Evolutionary conservation across 2,329 filamentous ascomycete species (phyloP).

Genomic region (Cladosporium sphaerospermum): DNA sequence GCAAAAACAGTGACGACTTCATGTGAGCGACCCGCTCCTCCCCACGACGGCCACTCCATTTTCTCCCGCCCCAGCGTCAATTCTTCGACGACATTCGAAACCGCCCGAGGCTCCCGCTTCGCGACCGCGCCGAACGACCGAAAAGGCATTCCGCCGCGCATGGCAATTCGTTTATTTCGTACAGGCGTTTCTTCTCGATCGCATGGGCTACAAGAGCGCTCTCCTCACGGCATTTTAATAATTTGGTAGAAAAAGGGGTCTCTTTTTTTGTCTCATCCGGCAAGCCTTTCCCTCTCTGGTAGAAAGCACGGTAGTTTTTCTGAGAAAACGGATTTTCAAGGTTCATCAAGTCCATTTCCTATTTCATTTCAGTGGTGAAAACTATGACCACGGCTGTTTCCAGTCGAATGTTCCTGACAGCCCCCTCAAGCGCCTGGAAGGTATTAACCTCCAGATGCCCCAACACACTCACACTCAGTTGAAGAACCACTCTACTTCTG

Average conservation of each 20-base stretch:
- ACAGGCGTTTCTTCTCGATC: neutral
- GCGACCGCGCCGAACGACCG: too few relatives aligned
- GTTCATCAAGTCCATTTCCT: too few relatives aligned
- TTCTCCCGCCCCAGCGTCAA: too few relatives aligned
- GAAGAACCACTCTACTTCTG: too few relatives aligned
- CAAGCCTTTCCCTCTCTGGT: neutral
- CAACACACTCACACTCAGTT: too few relatives aligned
- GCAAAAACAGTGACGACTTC: constrained; percentile 57
- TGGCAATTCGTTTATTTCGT: neutral
- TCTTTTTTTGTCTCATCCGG: neutral
- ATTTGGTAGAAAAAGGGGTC: neutral
- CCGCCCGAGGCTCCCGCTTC: too few relatives aligned
- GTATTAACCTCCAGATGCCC: too few relatives aligned
- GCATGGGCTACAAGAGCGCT: constrained; percentile 9
- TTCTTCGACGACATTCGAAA: neutral
- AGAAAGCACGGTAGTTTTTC: constrained; percentile 1
- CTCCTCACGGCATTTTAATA: constrained; percentile 10
- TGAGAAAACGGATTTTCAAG: neutral
- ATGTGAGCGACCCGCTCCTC: constrained; percentile 49
- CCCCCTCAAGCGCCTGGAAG: too few relatives aligned
- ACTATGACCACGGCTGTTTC: too few relatives aligned
- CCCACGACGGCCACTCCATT: neutral
- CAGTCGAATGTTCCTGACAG: too few relatives aligned
- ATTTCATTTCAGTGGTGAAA: too few relatives aligned
- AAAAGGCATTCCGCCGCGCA: too few relatives aligned